These are phyloP conservation scores for Candida dubliniensis DNA, from an alignment of 1,139 yeast species.

Conservation along the genomic window DNA sequence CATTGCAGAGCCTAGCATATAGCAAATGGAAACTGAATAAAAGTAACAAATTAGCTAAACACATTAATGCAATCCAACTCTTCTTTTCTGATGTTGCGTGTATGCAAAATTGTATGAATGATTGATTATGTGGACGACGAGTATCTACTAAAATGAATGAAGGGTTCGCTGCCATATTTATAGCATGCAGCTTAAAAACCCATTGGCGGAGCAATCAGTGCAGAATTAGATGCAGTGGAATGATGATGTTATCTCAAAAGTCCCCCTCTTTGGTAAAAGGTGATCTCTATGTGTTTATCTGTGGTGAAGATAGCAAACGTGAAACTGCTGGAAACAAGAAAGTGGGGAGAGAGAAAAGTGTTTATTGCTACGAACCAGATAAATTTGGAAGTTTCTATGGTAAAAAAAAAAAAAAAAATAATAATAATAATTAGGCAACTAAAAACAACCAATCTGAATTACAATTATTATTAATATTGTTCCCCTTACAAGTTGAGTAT, in stretches of 20 bases:
- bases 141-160: slow-evolving; percentile 1
- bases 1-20: slow-evolving; percentile 7
- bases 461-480: too few species aligned
- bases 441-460: neutral
- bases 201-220: neutral
- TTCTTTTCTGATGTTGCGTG: slow-evolving; percentile 1
- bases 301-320: neutral
- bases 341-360: neutral
- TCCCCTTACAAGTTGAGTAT: too few species aligned
- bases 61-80: slow-evolving; percentile 10
- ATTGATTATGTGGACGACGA: slow-evolving; percentile 1
- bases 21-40: slow-evolving; percentile 13
- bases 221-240: neutral
- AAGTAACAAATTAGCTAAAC: slow-evolving; percentile 13
- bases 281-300: neutral
- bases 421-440: neutral
- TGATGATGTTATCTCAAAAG: neutral
- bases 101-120: slow-evolving; percentile 2
- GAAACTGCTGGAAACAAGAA: neutral
- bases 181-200: neutral
- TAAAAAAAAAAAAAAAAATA: neutral
- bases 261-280: neutral
- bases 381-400: neutral
- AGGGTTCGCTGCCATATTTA: slow-evolving; percentile 4
- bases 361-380: neutral